These are phyloP conservation scores for Adansonia rubrostipa DNA, from an alignment of 441 rosid species.

Conservation along the genomic window DNA sequence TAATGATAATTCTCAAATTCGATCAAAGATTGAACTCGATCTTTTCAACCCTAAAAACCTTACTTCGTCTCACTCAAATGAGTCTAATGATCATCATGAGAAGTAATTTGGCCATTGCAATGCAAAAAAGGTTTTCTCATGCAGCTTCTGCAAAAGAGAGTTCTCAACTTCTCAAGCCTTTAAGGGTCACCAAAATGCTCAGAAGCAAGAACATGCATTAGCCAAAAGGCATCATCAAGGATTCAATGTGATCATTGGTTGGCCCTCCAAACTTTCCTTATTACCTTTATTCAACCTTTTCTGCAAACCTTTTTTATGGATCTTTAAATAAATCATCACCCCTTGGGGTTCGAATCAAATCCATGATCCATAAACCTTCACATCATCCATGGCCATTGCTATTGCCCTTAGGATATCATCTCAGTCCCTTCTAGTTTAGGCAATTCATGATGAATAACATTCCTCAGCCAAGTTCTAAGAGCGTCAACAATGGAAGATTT, in stretches of 20 bases:
- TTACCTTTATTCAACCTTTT: slow-evolving; percentile 28
- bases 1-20: no score
- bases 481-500: slow-evolving; percentile 22
- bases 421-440: slow-evolving; percentile 26
- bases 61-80: neutral
- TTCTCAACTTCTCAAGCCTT: neutral
- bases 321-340: slow-evolving; percentile 34
- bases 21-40: no score
- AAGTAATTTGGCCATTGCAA: neutral
- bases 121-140: neutral
- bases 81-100: no score
- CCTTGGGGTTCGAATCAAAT: slow-evolving; percentile 37
- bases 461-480: slow-evolving; percentile 13
- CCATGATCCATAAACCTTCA: slow-evolving; percentile 42
- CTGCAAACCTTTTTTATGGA: slow-evolving; percentile 27
- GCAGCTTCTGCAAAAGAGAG: neutral
- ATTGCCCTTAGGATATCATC: neutral
- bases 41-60: neutral
- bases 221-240: slow-evolving; percentile 48
- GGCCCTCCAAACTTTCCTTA: slow-evolving; percentile 28
- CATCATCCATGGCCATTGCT: slow-evolving; percentile 28
- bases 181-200: slow-evolving; percentile 47
- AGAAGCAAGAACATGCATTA: slow-evolving; percentile 59
- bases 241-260: slow-evolving; percentile 9
- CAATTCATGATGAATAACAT: slow-evolving; percentile 14